phyloP scores from a whole-genome alignment of 1,284 basidiomycete genomes.

The Cutaneotrichosporon sp. region DNA sequence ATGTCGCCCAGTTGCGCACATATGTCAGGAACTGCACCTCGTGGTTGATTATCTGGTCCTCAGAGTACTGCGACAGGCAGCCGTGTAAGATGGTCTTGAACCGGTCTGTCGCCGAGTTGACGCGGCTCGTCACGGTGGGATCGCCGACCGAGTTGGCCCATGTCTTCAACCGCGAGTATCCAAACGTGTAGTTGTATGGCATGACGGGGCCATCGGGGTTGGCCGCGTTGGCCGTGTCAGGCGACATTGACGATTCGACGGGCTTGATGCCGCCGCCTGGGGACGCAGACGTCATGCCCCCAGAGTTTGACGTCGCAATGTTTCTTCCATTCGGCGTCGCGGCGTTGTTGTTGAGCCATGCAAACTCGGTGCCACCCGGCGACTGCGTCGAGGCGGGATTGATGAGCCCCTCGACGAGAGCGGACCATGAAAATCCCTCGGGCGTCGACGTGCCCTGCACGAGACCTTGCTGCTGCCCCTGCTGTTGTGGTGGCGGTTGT shows the following conservation, averaged over 20 bases:
- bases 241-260: constrained; percentile 3
- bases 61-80: constrained; percentile 13
- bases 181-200: constrained; percentile 15
- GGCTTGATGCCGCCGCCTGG: not conserved
- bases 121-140: constrained; percentile 7
- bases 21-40: constrained; percentile 18
- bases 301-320: not conserved
- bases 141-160: constrained; percentile 9
- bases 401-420: constrained; percentile 19
- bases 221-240: not conserved
- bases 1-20: constrained; percentile 10
- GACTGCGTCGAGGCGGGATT: constrained; percentile 4
- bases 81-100: constrained; percentile 20
- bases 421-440: constrained; percentile 15
- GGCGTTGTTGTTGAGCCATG: constrained; percentile 10
- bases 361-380: constrained; percentile 10
- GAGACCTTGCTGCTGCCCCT: not conserved
- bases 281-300: not conserved
- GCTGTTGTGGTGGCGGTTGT: not conserved
- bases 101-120: constrained; percentile 10
- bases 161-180: constrained; percentile 16
- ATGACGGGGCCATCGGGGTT: not conserved
- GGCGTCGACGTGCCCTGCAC: not conserved
- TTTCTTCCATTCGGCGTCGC: constrained; percentile 4
- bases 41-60: constrained; percentile 12